A percentile compares a stretch with the other conserved stretches of the same genome.
phyloP scores from a whole-genome alignment of 2,329 filamentous ascomycete species.

The Colletotrichum graminicola region DNA sequence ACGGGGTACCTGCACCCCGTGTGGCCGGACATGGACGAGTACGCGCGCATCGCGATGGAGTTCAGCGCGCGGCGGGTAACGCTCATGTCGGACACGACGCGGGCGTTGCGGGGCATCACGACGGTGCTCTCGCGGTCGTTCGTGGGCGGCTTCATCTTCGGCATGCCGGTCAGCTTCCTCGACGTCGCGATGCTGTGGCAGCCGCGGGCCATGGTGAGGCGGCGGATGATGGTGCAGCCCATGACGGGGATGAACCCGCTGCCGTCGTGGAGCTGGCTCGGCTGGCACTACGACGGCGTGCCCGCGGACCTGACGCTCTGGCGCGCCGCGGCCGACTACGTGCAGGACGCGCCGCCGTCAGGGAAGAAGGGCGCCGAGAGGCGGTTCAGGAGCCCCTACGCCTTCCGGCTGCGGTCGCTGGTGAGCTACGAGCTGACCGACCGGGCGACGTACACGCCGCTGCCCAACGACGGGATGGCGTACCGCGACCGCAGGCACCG shows the following conservation, averaged over 20 bases:
- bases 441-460: conserved; percentile 50
- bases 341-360: conserved; percentile 52
- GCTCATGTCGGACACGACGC: conserved; percentile 56
- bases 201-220: conserved; percentile 57
- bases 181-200: conserved; percentile 60
- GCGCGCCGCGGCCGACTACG: conserved; percentile 58
- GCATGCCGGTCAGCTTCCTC: conserved; percentile 61
- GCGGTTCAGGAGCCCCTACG: conserved; percentile 53
- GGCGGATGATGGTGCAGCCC: conserved; percentile 53
- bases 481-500: conserved; percentile 54
- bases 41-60: conserved; percentile 58
- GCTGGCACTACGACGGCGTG: conserved; percentile 61
- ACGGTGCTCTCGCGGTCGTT: conserved; percentile 57
- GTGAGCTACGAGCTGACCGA: conserved; percentile 58
- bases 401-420: conserved; percentile 55
- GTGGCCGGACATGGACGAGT: conserved; percentile 62
- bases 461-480: conserved; percentile 54
- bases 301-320: conserved; percentile 58
- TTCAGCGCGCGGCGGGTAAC: conserved; percentile 57
- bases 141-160: conserved; percentile 58
- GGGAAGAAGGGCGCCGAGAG: conserved; percentile 51
- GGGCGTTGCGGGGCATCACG: conserved; percentile 59
- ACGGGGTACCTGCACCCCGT: conserved; percentile 56
- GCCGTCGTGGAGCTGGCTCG: conserved; percentile 62
- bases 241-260: conserved; percentile 46